Evolutionary conservation across 805 yeast genomes (phyloP).

Genomic region (Starmerella cellae): DNA sequence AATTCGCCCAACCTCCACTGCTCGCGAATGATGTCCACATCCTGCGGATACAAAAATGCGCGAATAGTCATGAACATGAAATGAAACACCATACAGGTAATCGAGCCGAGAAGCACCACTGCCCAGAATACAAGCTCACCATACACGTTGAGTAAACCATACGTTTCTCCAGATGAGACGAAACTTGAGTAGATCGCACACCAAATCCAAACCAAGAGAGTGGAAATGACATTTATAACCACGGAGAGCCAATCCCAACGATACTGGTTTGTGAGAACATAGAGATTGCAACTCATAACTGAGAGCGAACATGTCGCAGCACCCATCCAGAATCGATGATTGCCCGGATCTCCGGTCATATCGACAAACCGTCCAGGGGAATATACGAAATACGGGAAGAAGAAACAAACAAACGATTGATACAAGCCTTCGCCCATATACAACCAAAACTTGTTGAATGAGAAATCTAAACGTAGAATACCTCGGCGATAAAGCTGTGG

Average conservation of each 20-base stretch:
- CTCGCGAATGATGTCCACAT: slow-evolving; percentile 61
- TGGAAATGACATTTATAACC: slow-evolving; percentile 42
- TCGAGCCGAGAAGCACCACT: slow-evolving; percentile 41
- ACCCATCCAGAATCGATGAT: slow-evolving; percentile 66
- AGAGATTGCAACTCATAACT: slow-evolving; percentile 51
- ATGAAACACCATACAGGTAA: slow-evolving; percentile 50
- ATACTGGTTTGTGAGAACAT: slow-evolving; percentile 53
- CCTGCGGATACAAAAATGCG: slow-evolving; percentile 45
- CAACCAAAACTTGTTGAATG: slow-evolving; percentile 42
- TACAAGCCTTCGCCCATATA: slow-evolving; percentile 66
- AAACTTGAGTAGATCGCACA: slow-evolving; percentile 65
- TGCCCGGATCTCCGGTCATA: slow-evolving; percentile 15
- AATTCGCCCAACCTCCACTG: slow-evolving; percentile 41
- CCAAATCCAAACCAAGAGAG: slow-evolving; percentile 56
- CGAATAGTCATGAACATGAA: slow-evolving; percentile 40
- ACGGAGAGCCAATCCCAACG: slow-evolving; percentile 69
- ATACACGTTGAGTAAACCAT: slow-evolving; percentile 49
- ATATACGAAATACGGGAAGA: slow-evolving; percentile 53
- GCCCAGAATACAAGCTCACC: slow-evolving; percentile 58
- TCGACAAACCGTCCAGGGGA: slow-evolving; percentile 29
- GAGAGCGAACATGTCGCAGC: slow-evolving; percentile 48
- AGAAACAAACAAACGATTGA: slow-evolving; percentile 57
- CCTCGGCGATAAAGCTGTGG: slow-evolving; percentile 65
- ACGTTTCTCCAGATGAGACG: slow-evolving; percentile 42
- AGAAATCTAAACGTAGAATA: slow-evolving; percentile 52